These are phyloP conservation scores for Fusarium pseudonygamai DNA, from an alignment of 2,329 filamentous ascomycete species.

Conservation along the genomic window DNA sequence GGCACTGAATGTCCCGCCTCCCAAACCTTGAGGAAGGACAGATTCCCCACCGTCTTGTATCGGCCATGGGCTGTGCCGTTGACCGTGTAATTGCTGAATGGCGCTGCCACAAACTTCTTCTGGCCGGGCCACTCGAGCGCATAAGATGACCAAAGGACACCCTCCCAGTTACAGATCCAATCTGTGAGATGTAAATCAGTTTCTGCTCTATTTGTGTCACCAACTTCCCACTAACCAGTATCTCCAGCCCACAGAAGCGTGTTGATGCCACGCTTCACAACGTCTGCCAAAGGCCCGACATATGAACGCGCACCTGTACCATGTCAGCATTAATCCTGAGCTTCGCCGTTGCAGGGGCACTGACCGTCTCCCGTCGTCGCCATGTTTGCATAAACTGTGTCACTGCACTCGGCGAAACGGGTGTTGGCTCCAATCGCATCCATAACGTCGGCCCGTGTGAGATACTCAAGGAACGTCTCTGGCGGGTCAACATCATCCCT, in stretches of 20 bases:
- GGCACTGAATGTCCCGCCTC: constrained; percentile 67
- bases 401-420: constrained; percentile 38
- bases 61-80: constrained; percentile 57
- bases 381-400: constrained; percentile 39
- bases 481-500: constrained; percentile 34
- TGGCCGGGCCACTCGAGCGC: constrained; percentile 54
- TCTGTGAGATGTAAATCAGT: constrained; percentile 46
- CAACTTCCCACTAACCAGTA: constrained; percentile 46
- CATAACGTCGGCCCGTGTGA: constrained; percentile 39
- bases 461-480: constrained; percentile 37
- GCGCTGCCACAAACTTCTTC: constrained; percentile 49
- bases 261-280: constrained; percentile 59
- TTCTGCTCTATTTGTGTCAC: neutral
- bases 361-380: constrained; percentile 38
- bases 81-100: constrained; percentile 56
- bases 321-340: constrained; percentile 1
- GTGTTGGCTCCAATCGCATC: constrained; percentile 39
- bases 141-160: constrained; percentile 58
- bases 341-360: neutral
- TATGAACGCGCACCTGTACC: constrained; percentile 54
- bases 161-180: constrained; percentile 68
- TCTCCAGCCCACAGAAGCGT: constrained; percentile 66
- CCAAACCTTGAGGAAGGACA: constrained; percentile 67
- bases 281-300: constrained; percentile 52
- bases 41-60: constrained; percentile 63